Conservation (phyloP, 108 stramenopile species). For the Phaeodactylum tricornutum region DNA sequence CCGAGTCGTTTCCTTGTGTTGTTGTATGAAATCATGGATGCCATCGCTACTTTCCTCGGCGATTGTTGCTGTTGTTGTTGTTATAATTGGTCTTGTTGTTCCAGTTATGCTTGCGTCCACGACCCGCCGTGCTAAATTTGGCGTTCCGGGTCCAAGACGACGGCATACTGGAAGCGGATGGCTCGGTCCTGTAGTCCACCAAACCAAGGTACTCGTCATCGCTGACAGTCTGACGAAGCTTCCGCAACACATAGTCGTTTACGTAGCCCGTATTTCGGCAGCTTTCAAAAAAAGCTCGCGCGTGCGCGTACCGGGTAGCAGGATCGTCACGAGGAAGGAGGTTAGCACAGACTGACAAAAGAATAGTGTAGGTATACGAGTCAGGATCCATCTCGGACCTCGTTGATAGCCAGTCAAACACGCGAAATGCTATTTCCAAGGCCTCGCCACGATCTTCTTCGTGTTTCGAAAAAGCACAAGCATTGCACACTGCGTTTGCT, state of each 20-base stretch:
- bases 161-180: slow-evolving; percentile 44
- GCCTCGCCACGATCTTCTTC: slow-evolving; percentile 40
- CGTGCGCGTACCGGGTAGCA: slow-evolving; percentile 37
- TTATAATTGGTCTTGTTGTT: slow-evolving; percentile 3
- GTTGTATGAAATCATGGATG: too few species aligned
- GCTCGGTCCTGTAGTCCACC: slow-evolving; percentile 42
- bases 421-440: slow-evolving; percentile 71
- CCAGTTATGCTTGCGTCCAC: slow-evolving; percentile 2
- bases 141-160: slow-evolving; percentile 57
- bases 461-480: slow-evolving; percentile 62
- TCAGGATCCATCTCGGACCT: slow-evolving; percentile 71
- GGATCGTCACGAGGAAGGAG: slow-evolving; percentile 66
- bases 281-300: slow-evolving; percentile 58
- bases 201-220: slow-evolving; percentile 62
- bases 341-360: slow-evolving; percentile 79
- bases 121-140: not conserved
- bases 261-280: slow-evolving; percentile 75
- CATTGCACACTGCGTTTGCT: slow-evolving; percentile 67
- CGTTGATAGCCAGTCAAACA: slow-evolving; percentile 65
- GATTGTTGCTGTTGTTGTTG: not conserved
- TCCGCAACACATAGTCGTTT: slow-evolving; percentile 79
- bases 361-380: slow-evolving; percentile 83
- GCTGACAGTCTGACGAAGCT: slow-evolving; percentile 68
- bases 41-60: slow-evolving; percentile 1
- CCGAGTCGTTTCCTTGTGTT: too few species aligned